These are phyloP conservation scores for Petasospora rhodanensis DNA, from an alignment of 1,139 yeast species.

Conservation along the genomic window DNA sequence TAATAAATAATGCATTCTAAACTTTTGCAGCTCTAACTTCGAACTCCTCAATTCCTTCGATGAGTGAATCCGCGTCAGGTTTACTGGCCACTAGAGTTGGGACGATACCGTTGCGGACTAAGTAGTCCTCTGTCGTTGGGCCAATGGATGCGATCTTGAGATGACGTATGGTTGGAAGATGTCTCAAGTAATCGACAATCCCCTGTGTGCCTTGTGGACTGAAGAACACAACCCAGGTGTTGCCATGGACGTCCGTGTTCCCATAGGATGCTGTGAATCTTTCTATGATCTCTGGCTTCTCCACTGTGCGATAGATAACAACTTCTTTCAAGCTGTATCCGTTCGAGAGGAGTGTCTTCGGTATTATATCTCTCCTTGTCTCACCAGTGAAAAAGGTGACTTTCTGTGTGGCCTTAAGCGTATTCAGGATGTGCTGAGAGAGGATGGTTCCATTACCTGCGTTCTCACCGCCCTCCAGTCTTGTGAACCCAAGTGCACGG, in stretches of 20 bases:
- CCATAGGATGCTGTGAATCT: conserved; percentile 29
- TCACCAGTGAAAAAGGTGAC: conserved; percentile 85
- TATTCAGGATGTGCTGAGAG: conserved; percentile 57
- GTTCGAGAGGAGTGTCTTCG: conserved; percentile 45
- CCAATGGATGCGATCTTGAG: conserved; percentile 79
- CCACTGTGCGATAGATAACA: conserved; percentile 65
- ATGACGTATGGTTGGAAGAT: conserved; percentile 14
- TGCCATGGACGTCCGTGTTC: conserved; percentile 3
- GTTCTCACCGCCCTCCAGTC: conserved; percentile 64
- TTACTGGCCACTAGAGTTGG: conserved; percentile 65
- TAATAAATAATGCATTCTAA: too few species aligned
- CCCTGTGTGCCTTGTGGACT: conserved; percentile 84
- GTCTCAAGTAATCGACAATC: conserved; percentile 46
- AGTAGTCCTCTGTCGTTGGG: conserved; percentile 78
- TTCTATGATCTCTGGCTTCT: conserved; percentile 40
- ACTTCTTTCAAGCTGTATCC: conserved; percentile 54
- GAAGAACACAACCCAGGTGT: conserved; percentile 74
- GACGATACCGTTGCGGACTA: conserved; percentile 44
- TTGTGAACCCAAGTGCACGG: conserved; percentile 54
- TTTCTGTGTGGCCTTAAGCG: conserved; percentile 27
- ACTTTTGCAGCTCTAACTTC: too few species aligned
- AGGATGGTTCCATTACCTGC: conserved; percentile 81
- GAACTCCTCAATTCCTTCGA: conserved; percentile 32
- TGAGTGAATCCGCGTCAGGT: conserved; percentile 66
- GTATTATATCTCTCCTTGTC: conserved; percentile 76